Evolutionary conservation across 805 yeast species (phyloP), one percentile per base, ranked within the genome.

Genomic region (Kuraishia cidri): DNA sequence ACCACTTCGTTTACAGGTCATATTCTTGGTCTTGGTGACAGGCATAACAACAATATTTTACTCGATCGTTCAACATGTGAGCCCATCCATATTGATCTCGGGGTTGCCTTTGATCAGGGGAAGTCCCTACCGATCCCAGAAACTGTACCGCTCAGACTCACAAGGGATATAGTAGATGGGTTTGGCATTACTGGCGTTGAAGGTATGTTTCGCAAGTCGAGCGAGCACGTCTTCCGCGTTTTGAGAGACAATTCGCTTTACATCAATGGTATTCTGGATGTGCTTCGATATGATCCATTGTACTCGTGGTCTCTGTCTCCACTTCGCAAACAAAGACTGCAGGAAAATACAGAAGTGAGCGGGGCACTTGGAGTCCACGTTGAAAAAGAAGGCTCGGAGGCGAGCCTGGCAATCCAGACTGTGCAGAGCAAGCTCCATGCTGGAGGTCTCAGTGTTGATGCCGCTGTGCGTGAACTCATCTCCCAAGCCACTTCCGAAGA

Each of bases 71-170:
- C 52, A n/a, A 69, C 84, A 0, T 97, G 97, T 0, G 96, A 88
- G 45, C 94, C 96, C 0, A 78, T 92, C 17, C 98, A 94, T 51
- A 94, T 92, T 43, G 99, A 92, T 54, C 60, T 92, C 12, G 99
- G 98, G 0, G 88, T 92, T 29, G 94, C 97, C 0, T 92, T 92
- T 60, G 98, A 92, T 52, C 96, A 87, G 47, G 98, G 97, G 1
- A 77, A 72, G 44, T 57, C 76, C 10, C 60, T 92, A 25, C 79
- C 90, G 0, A 72, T 90, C 6, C 98, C 99, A 0, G 99, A 92
- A 47, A 68, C 82, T 0, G 95, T 94, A 5, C 98, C 99, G 4
- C 94, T 92, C 50, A 59, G 99, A 40, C 60, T 94, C 23, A 85
- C 97, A 0, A 62, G 94, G 37, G 97, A 94, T 51, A 66, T 92